Percentiles rank a stretch among this genome's conserved stretches.
These are phyloP conservation scores for Pseudocercospora fuligena DNA, from an alignment of 2,329 filamentous ascomycete genomes.

Conservation along the genomic window DNA sequence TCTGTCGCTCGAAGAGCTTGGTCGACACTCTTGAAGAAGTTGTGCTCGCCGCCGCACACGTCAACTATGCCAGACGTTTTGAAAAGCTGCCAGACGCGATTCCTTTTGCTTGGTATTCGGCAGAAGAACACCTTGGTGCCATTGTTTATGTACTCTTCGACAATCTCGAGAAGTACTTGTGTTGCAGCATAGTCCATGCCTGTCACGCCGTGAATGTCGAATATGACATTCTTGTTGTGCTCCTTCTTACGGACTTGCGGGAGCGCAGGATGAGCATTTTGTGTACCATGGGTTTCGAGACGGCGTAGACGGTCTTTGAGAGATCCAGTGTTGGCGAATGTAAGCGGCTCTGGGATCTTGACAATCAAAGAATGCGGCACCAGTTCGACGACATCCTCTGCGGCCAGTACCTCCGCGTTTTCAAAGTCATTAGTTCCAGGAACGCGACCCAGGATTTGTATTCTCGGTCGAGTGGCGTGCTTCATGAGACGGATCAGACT, in stretches of 20 bases:
- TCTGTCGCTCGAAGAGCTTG: conserved; percentile 84
- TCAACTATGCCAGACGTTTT: conserved; percentile 82
- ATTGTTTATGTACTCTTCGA: conserved; percentile 75
- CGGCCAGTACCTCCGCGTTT: conserved; percentile 68
- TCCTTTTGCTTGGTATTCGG: conserved; percentile 54
- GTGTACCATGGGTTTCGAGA: conserved; percentile 89
- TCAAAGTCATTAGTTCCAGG: conserved; percentile 80
- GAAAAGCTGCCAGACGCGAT: conserved; percentile 73
- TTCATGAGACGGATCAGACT: conserved; percentile 88
- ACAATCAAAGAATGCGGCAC: conserved; percentile 92
- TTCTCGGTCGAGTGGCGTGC: conserved; percentile 88
- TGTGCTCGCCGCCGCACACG: conserved; percentile 73
- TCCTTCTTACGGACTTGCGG: conserved; percentile 78
- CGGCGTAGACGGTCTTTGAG: conserved; percentile 81
- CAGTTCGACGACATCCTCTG: conserved; percentile 67
- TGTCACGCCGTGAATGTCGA: conserved; percentile 97
- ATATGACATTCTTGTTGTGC: conserved; percentile 89
- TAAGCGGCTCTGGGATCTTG: conserved; percentile 95
- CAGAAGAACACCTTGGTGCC: conserved; percentile 80
- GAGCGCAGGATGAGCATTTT: conserved; percentile 80
- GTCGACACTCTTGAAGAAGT: conserved; percentile 83
- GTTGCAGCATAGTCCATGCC: conserved; percentile 90
- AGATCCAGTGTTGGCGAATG: conserved; percentile 92
- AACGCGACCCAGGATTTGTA: conserved; percentile 92
- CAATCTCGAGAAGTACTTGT: conserved; percentile 90